Evolutionary conservation across 164 flowering plant genomes (phyloP).

Genomic region (Magnolia officinalis): DNA sequence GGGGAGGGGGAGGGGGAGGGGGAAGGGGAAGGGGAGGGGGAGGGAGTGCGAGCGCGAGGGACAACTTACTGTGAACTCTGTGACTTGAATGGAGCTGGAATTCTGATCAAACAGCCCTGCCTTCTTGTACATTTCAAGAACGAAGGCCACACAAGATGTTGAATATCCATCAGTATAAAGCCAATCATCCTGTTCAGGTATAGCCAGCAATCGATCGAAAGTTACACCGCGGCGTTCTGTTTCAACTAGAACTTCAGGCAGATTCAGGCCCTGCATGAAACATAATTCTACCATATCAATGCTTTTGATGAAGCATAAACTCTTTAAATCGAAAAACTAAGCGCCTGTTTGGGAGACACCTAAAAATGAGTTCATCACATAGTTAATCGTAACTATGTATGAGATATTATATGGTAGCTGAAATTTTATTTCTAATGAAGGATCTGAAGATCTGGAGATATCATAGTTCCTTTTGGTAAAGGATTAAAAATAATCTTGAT

Average conservation of each 20-base stretch:
- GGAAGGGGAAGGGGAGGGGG: neutral
- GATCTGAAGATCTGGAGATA: too few species aligned
- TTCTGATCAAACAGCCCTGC: conserved; percentile 82
- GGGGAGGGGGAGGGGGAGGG: neutral
- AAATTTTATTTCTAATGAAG: too few species aligned
- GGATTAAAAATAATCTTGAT: too few species aligned
- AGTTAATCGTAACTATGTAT: too few species aligned
- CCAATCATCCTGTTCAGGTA: conserved; percentile 97
- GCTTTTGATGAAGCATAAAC: too few species aligned
- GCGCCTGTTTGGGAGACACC: too few species aligned
- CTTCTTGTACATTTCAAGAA: conserved; percentile 87
- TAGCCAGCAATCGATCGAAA: conserved; percentile 67
- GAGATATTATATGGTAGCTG: too few species aligned
- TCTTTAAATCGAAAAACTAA: too few species aligned
- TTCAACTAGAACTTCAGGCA: conserved; percentile 85
- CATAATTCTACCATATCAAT: neutral
- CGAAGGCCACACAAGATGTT: conserved; percentile 84
- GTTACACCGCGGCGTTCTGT: conserved; percentile 74
- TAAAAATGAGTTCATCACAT: too few species aligned
- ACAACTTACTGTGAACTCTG: conserved; percentile 86
- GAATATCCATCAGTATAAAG: conserved; percentile 83
- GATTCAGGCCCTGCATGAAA: conserved; percentile 59
- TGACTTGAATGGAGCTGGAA: conserved; percentile 72
- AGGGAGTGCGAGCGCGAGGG: neutral
- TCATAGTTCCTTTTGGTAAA: too few species aligned